Conservation (phyloP, 2,329 filamentous ascomycete species). For the Pseudogymnoascus sp. region DNA sequence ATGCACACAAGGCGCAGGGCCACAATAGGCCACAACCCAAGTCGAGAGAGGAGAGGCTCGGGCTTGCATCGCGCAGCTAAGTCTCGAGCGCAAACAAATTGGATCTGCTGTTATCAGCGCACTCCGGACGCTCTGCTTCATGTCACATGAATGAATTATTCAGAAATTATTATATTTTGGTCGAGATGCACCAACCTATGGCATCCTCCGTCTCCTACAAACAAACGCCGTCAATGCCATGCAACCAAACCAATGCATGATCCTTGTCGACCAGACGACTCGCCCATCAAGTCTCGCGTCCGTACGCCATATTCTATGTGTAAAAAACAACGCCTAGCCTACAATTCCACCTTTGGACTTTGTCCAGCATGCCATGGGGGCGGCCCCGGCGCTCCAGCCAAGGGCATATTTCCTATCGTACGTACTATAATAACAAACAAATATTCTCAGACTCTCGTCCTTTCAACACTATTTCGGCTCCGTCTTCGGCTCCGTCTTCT, state of each 20-base stretch:
- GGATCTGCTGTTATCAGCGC: background rate
- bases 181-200: background rate
- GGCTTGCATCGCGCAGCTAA: slow-evolving; percentile 23
- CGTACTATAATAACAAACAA: slow-evolving; percentile 3
- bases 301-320: slow-evolving; percentile 8
- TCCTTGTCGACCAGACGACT: background rate
- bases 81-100: background rate
- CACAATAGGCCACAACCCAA: slow-evolving; percentile 22
- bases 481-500: background rate
- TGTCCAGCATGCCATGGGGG: background rate
- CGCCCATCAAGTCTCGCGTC: background rate
- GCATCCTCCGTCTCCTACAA: background rate
- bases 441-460: background rate
- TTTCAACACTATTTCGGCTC: background rate
- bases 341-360: slow-evolving; percentile 1
- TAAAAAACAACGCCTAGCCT: slow-evolving; percentile 8
- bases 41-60: slow-evolving; percentile 32
- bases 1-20: slow-evolving; percentile 20
- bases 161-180: slow-evolving; percentile 8
- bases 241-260: slow-evolving; percentile 8
- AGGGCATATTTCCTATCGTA: slow-evolving; percentile 1
- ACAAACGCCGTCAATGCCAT: slow-evolving; percentile 6
- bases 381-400: background rate
- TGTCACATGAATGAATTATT: slow-evolving; percentile 40
- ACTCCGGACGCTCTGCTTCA: slow-evolving; percentile 29